Conservation (phyloP, 495 filamentous ascomycete genomes). For the Copromyces sp. region DNA sequence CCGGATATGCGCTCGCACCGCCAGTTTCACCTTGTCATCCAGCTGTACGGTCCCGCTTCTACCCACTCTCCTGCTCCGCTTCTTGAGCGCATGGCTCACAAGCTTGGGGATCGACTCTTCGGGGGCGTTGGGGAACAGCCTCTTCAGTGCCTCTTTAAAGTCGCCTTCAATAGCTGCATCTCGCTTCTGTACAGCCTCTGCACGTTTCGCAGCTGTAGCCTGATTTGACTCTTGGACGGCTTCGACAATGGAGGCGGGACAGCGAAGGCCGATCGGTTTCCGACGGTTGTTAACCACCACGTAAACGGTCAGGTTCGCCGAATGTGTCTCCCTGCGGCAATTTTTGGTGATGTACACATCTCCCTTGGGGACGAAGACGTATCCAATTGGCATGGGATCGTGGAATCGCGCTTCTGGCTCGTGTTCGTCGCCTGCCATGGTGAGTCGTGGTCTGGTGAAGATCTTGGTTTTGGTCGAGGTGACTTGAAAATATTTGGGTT, state of each 20-base stretch:
- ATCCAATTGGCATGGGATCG: slow-evolving; percentile 21
- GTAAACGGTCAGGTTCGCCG: slow-evolving; percentile 19
- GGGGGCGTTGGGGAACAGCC: slow-evolving; percentile 23
- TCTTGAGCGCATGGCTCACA: slow-evolving; percentile 20
- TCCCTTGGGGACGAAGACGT: slow-evolving; percentile 29
- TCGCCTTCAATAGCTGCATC: slow-evolving; percentile 18
- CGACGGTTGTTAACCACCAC: slow-evolving; percentile 18
- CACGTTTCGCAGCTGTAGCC: slow-evolving; percentile 19
- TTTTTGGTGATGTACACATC: slow-evolving; percentile 28
- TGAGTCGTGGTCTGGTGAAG: neutral
- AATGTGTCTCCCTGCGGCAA: slow-evolving; percentile 27
- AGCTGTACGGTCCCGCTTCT: slow-evolving; percentile 18
- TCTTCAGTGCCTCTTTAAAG: slow-evolving; percentile 17
- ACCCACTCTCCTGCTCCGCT: slow-evolving; percentile 26
- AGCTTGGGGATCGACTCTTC: slow-evolving; percentile 10
- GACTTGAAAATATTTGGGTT: neutral
- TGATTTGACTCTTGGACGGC: slow-evolving; percentile 15
- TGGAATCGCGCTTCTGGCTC: slow-evolving; percentile 12
- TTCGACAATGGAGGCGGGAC: slow-evolving; percentile 20
- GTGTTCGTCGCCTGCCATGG: neutral
- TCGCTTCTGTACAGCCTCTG: slow-evolving; percentile 14
- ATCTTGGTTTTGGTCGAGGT: neutral
- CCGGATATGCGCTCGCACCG: slow-evolving; percentile 28
- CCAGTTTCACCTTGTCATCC: slow-evolving; percentile 23
- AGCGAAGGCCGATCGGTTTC: slow-evolving; percentile 26